Evolutionary conservation across 805 yeast genomes (phyloP).

Genomic region (Metschnikowia peoriensis): DNA sequence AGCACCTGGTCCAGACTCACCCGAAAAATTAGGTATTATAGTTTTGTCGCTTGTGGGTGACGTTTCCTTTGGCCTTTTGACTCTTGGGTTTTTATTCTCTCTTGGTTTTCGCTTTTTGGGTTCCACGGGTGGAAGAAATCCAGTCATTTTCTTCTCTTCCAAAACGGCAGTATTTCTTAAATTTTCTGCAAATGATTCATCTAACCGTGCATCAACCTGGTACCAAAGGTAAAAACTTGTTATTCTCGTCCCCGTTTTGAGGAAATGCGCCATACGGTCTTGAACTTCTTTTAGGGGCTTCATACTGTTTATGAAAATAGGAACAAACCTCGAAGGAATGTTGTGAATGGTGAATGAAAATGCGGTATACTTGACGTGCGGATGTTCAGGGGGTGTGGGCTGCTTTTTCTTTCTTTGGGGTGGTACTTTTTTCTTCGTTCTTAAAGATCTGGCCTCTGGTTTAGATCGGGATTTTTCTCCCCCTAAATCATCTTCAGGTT

Average conservation of each 20-base stretch:
- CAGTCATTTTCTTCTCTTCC: constrained; percentile 49
- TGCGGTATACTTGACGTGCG: constrained; percentile 53
- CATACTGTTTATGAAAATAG: constrained; percentile 66
- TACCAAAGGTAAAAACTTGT: constrained; percentile 75
- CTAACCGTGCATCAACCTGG: constrained; percentile 73
- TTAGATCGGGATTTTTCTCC: constrained; percentile 11
- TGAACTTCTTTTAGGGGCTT: constrained; percentile 54
- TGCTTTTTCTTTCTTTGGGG: constrained; percentile 17
- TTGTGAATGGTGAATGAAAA: constrained; percentile 62
- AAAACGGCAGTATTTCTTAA: constrained; percentile 55
- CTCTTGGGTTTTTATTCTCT: constrained; percentile 22
- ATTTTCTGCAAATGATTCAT: constrained; percentile 62
- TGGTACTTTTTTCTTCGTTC: constrained; percentile 16
- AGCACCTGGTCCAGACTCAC: not conserved
- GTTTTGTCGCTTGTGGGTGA: constrained; percentile 1
- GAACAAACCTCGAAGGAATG: constrained; percentile 64
- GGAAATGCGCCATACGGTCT: constrained; percentile 56
- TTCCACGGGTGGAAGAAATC: constrained; percentile 24
- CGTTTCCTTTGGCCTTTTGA: constrained; percentile 18
- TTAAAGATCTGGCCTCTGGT: constrained; percentile 9
- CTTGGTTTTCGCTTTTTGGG: constrained; percentile 34
- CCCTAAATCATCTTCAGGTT: constrained; percentile 8
- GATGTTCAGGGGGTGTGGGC: constrained; percentile 35
- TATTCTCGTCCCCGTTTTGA: constrained; percentile 58
- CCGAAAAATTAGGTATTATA: not conserved